These are phyloP conservation scores for Globisporangium rhizosaccharum DNA, from an alignment of 352 stramenopile genomes.

Conservation along the genomic window DNA sequence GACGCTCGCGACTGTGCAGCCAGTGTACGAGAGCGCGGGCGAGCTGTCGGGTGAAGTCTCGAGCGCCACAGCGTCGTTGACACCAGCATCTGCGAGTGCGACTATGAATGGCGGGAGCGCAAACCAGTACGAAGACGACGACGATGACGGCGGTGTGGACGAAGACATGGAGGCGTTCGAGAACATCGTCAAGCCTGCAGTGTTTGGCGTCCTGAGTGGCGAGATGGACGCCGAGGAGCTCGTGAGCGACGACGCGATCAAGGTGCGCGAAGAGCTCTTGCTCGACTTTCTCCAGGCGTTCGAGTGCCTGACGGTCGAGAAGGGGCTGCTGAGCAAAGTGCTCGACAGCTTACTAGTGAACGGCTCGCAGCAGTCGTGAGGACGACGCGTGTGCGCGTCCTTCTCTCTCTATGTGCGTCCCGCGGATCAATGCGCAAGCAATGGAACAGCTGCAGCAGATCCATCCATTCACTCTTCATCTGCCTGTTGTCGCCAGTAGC, in stretches of 20 bases:
- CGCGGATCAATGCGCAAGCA: no score
- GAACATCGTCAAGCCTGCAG: conserved; percentile 70
- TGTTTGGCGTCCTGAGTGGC: conserved; percentile 66
- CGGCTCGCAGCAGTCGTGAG: conserved; percentile 11
- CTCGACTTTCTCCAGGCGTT: conserved; percentile 79
- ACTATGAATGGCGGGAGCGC: not conserved
- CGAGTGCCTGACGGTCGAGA: conserved; percentile 63
- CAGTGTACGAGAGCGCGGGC: not conserved
- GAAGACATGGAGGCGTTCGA: conserved; percentile 54
- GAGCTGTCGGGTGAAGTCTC: not conserved
- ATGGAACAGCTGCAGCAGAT: not conserved
- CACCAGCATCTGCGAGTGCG: not conserved
- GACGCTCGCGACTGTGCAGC: conserved; percentile 6
- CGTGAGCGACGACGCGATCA: conserved; percentile 24
- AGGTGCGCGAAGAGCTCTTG: conserved; percentile 59
- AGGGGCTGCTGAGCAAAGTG: conserved; percentile 58
- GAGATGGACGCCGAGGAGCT: conserved; percentile 22
- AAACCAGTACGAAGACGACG: conserved; percentile 12
- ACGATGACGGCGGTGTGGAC: conserved; percentile 13
- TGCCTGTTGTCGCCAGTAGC: no score
- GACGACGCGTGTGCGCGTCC: not conserved
- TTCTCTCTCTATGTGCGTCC: no score
- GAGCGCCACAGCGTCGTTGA: not conserved
- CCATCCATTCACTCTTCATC: no score
- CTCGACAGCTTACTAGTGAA: conserved; percentile 41